These are phyloP conservation scores for Aspergillus carlsbadensis DNA, from an alignment of 495 filamentous ascomycete species.

Conservation along the genomic window DNA sequence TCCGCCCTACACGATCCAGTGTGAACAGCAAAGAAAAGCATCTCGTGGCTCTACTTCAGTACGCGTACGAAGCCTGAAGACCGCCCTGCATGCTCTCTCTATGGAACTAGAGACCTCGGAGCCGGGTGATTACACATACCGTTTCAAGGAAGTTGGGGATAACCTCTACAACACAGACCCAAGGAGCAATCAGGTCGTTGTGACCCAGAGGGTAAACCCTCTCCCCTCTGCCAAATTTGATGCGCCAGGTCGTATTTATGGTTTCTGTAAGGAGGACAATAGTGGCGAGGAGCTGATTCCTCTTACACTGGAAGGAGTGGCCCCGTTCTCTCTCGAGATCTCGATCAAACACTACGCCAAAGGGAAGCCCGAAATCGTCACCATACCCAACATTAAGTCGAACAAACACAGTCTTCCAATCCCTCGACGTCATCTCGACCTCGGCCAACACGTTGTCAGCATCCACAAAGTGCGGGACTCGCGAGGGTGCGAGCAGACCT, in stretches of 20 bases:
- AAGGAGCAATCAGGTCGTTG: conserved; percentile 56
- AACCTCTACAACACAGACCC: conserved; percentile 76
- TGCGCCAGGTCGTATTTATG: conserved; percentile 90
- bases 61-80: conserved; percentile 65
- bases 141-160: conserved; percentile 76
- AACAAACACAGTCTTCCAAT: conserved; percentile 76
- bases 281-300: conserved; percentile 81
- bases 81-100: conserved; percentile 66
- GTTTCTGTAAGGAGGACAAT: conserved; percentile 85
- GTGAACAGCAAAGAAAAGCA: conserved; percentile 69
- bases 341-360: conserved; percentile 87
- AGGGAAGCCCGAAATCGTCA: conserved; percentile 74
- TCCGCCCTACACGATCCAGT: conserved; percentile 82
- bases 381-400: conserved; percentile 70
- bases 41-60: conserved; percentile 59
- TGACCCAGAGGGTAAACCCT: conserved; percentile 79
- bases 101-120: conserved; percentile 81
- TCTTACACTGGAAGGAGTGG: conserved; percentile 73
- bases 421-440: conserved; percentile 74
- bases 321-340: conserved; percentile 87
- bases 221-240: conserved; percentile 77
- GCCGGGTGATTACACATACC: conserved; percentile 81
- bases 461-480: conserved; percentile 87
- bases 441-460: conserved; percentile 80
- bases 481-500: conserved; percentile 74